Base-by-base conservation (phyloP, 495 filamentous ascomycete genomes). In the Lentithecium fluviatile region DNA sequence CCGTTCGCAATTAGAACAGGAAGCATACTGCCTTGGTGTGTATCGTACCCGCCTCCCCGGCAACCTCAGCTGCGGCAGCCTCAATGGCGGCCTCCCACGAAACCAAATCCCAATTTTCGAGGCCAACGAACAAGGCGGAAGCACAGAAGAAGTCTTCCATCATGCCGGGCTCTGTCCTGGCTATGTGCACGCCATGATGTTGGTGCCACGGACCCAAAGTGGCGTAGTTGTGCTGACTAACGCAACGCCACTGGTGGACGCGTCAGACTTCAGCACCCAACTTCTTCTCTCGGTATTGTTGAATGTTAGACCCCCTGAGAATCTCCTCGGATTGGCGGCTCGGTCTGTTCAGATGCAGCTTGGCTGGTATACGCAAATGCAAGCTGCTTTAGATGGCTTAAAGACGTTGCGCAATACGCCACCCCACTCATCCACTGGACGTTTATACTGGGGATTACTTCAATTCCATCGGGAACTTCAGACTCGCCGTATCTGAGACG, bases 1-100 rank as follows among this genome's bases (percentile, higher is more conserved):
- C n/a, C 17, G 45, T 1, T 50, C 59, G 3, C 5, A 0, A 15
- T 8, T 56, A 1, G 45, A 50, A 2, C 26, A 50, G 2, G 43
- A 50, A 37, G 52, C 51, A 0, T 51, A 62, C 52, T 62, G 59
- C 23, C 59, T 62, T 1, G 59, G 59, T 8, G 0, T 62, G 2
- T 56, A 62, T 32, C 59, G 59, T 8, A 56, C 52, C 7, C 17
- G 21, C n/a, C 57, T 60, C 7, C 57, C 56, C 0, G 56, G 47
- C 2, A 52, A 52, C 38, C 47, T 60, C 20, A 60, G 56, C 24
- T 43, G 32, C 19, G 56, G 46, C 2, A 60, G 56, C 25, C 21
- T 51, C 0, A 60, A 60, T 25, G 2, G 1, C 5, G 8, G 15
- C 2, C 46, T 60, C 11, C 32, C 46, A 1, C 45, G 56, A 1